A percentile compares a stretch with the other conserved stretches of the same genome.
Conservation (phyloP, 495 filamentous ascomycete genomes). For the Tuber indicum region DNA sequence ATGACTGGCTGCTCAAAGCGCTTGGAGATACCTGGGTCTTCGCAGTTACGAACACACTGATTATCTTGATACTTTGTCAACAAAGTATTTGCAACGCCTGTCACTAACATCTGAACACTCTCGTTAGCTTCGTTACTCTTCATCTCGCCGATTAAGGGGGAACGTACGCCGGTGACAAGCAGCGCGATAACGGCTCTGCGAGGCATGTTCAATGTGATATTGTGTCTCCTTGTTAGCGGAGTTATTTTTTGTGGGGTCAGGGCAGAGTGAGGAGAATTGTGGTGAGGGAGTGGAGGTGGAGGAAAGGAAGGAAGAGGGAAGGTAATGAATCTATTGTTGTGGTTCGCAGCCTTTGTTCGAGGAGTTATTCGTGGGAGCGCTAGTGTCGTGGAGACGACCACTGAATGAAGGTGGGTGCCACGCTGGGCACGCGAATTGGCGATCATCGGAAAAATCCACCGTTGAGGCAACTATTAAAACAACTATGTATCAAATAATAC, state of each 20-base stretch:
- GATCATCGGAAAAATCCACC: neutral
- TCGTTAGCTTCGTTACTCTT: neutral
- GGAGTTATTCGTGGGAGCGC: neutral
- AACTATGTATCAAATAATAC: neutral
- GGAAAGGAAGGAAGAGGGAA: neutral
- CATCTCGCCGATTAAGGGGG: slow-evolving; percentile 8
- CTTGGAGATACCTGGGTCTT: slow-evolving; percentile 62
- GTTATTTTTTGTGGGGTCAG: neutral
- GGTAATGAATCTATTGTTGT: neutral
- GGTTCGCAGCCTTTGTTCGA: neutral
- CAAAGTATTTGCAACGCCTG: slow-evolving; percentile 92
- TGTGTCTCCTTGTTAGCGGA: neutral
- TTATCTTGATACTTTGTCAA: slow-evolving; percentile 98
- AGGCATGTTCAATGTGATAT: slow-evolving; percentile 19
- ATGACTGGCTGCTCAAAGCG: slow-evolving; percentile 93
- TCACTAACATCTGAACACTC: slow-evolving; percentile 45
- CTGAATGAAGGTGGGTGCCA: neutral
- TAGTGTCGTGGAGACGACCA: neutral
- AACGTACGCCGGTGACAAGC: slow-evolving; percentile 29
- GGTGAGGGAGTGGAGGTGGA: neutral
- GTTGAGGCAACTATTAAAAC: neutral
- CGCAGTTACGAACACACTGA: slow-evolving; percentile 89
- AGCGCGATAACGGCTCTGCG: slow-evolving; percentile 27
- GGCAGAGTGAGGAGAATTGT: neutral
- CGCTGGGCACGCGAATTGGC: neutral